Evolutionary conservation across 768 basidiomycete species (phyloP), one percentile per base, ranked within the genome.

Genomic region (Naganishia vaughanmartiniae): DNA sequence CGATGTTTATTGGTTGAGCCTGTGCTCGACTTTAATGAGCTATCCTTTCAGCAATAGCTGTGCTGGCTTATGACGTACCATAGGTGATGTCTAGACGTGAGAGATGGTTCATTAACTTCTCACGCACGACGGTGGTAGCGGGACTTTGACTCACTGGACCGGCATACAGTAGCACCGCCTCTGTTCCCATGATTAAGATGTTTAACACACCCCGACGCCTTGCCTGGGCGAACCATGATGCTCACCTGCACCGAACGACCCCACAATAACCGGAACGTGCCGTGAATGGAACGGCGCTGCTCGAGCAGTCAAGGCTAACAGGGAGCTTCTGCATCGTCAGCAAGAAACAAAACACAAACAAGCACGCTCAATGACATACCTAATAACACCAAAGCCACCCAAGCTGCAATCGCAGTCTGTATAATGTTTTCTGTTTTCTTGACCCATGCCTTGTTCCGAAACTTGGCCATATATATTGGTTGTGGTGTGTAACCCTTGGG

Each of bases 1-100:
- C 34, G 14, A 68, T 68, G 54, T 68, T 68, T 45, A 54, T 28
- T 19, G 67, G 67, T 45, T 68, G 67, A 9, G 67, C 67, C 67
- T 63, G 57, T 12, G 21, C 9, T n/a, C 19, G 15, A 21, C 6
- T 15, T 9, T 0, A 7, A 33, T 56, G 34, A 58, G 57, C 12
- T 4, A n/a, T n/a, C 11, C n/a, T 14, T 15, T 5, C 7, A 39
- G 9, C 31, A 42, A 5, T 12, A 21, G 12, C 42, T 12, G 4
- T 17, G 26, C 26, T 30, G 11, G 28, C 5, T 12, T 26, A 24
- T 24, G 11, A 46, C 60, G 15, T 63, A 63, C 60, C 60, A 63
- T 63, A 7, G 60, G 60, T n/a, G 60, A 63, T n/a, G 60, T 26
- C 60, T 63, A 26, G 39, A 28, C 3, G 28, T 15, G 11, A 24